Percentiles rank a stretch among this genome's conserved stretches.
Evolutionary conservation across 805 yeast genomes (phyloP).

Genomic region (Allodekkera sacchari): DNA sequence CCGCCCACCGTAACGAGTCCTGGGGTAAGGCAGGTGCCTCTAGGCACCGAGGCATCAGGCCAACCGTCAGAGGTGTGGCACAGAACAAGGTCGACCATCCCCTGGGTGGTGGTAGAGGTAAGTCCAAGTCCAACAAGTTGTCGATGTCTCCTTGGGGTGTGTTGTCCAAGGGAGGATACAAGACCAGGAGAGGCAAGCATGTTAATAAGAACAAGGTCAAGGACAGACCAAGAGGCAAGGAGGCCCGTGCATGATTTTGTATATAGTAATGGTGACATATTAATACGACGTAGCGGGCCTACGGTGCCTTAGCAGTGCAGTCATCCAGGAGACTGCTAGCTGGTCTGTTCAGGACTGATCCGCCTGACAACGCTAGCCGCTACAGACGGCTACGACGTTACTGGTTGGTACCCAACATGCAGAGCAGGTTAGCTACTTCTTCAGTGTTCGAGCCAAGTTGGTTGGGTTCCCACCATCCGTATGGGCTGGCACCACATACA

Average conservation of each 20-base stretch:
- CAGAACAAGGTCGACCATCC: constrained; percentile 98
- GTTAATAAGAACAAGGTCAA: constrained; percentile 77
- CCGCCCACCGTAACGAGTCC: constrained; percentile 81
- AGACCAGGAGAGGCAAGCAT: constrained; percentile 87
- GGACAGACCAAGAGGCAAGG: constrained; percentile 83
- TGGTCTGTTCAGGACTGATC: too few relatives aligned
- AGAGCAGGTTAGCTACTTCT: too few relatives aligned
- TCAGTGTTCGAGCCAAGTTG: too few relatives aligned
- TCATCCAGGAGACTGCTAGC: too few relatives aligned
- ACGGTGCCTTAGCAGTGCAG: too few relatives aligned
- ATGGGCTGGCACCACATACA: too few relatives aligned
- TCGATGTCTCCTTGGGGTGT: constrained; percentile 97
- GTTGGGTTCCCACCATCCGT: too few relatives aligned
- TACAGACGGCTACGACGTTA: too few relatives aligned
- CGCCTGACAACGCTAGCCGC: too few relatives aligned
- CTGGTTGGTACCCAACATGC: too few relatives aligned
- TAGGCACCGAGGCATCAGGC: constrained; percentile 88
- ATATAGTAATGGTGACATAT: background rate
- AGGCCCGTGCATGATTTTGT: constrained; percentile 12
- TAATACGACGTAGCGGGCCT: too few relatives aligned
- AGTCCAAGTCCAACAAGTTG: constrained; percentile 89
- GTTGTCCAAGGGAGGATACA: constrained; percentile 81
- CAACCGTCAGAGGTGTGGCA: constrained; percentile 95
- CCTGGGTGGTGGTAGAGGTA: constrained; percentile 99
- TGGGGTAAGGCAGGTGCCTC: constrained; percentile 97